These are phyloP conservation scores for Cordia subcordata DNA, from an alignment of 257 asterid genomes.

Conservation along the genomic window DNA sequence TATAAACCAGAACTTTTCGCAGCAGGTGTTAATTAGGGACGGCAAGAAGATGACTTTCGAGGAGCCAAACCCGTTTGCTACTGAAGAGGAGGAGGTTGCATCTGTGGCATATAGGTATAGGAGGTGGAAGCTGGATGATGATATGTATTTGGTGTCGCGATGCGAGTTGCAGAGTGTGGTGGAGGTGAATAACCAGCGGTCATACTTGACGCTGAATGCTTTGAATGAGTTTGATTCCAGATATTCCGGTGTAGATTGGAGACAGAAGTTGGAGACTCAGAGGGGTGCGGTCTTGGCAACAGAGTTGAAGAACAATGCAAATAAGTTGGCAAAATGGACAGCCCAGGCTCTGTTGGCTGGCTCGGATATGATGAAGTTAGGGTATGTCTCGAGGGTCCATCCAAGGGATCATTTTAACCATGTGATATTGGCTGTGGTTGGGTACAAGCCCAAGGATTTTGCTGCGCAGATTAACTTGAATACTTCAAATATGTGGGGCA, in stretches of 20 bases:
- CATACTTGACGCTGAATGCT: conserved; percentile 74
- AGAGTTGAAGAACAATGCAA: conserved; percentile 91
- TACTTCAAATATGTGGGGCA: conserved; percentile 98
- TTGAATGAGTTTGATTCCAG: conserved; percentile 93
- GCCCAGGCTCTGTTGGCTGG: conserved; percentile 86
- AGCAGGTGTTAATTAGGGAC: conserved; percentile 84
- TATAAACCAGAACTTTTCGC: conserved; percentile 92
- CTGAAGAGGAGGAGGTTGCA: conserved; percentile 95
- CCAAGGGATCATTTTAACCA: conserved; percentile 92
- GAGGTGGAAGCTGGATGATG: conserved; percentile 91
- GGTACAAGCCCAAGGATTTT: conserved; percentile 87
- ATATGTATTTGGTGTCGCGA: conserved; percentile 66
- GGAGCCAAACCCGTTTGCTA: conserved; percentile 91
- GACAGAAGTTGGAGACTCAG: conserved; percentile 96
- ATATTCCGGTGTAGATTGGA: conserved; percentile 92
- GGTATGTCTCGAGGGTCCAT: conserved; percentile 95
- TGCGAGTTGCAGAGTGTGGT: conserved; percentile 93
- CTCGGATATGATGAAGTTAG: conserved; percentile 96
- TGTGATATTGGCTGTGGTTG: conserved; percentile 88
- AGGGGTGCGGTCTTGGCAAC: conserved; percentile 98
- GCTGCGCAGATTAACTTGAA: conserved; percentile 86
- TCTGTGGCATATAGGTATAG: conserved; percentile 91
- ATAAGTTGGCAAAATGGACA: conserved; percentile 95
- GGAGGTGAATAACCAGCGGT: conserved; percentile 74
- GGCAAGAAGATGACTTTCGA: conserved; percentile 76